Evolutionary conservation across 257 asterid species (phyloP), one percentile per base, ranked within the genome.

Genomic region (Eucommia ulmoides): DNA sequence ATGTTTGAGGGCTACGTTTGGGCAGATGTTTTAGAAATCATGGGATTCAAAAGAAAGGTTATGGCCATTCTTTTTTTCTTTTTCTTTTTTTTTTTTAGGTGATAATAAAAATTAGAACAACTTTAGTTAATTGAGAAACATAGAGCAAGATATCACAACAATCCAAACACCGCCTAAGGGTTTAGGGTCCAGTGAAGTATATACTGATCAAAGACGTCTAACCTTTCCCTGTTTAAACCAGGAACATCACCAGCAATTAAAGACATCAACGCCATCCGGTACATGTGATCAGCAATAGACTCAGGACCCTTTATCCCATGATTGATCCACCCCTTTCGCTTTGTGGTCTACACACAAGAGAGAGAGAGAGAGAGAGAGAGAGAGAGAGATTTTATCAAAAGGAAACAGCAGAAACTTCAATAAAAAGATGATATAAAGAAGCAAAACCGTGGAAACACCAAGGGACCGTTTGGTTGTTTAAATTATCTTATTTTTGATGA

Each of bases 221-320:
- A 89, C 98, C 98, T 85, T 67, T 89, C 98, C 75, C 96, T 78
- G 63, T 89, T 72, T 54, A 89, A 78, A 29, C 88, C 93, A 29
- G 94, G 94, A 66, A 74, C 66, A 58, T 82, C 96, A 33, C 74
- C 73, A 58, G 71, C 92, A 65, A 89, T 86, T 73, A 89, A 74
- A 57, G 98, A 82, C 98, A 85, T 89, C 85, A 89, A 50, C 45
- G 98, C 66, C 98, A 85, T 89, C 7, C 88, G 88, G 58, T 85
- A 89, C 98, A 85, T 89, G 63, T 89, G 98, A 76, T 89, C 98
- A 54, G 95, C 94, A 52, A 88, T 88, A 22, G 97, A 84, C 55
- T 84, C 97, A 51, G 95, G 73, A 53, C 94, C 82, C 64, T 75
- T 75, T 60, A 88, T 88, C 16, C 80, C 84, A 65, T 88, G 94